These are phyloP conservation scores for Rhododendron henanense DNA, from an alignment of 148 eudicot genomes.

Conservation along the genomic window DNA sequence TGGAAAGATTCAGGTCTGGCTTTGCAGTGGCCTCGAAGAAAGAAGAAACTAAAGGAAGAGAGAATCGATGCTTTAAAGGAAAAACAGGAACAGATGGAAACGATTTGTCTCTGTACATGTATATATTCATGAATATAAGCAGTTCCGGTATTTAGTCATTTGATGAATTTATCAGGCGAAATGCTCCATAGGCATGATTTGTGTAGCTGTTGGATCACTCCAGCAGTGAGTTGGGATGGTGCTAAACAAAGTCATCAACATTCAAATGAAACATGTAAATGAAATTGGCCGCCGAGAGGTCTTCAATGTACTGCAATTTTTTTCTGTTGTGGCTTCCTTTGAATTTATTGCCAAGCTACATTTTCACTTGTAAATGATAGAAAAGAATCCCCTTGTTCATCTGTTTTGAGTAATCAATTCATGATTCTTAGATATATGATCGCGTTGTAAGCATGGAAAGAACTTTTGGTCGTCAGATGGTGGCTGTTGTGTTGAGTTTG, in stretches of 20 bases:
- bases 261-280: background rate
- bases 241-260: background rate
- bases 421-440: background rate
- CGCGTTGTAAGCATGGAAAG: background rate
- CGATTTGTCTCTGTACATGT: constrained; percentile 11
- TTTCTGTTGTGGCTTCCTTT: background rate
- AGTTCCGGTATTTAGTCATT: constrained; percentile 2
- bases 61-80: background rate
- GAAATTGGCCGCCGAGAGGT: background rate
- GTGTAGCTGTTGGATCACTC: background rate
- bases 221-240: background rate
- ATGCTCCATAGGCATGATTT: background rate
- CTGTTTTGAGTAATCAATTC: background rate
- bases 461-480: background rate
- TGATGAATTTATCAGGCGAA: background rate
- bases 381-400: background rate
- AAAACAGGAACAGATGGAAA: background rate
- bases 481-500: background rate
- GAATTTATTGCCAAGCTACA: background rate
- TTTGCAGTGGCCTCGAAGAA: constrained; percentile 6
- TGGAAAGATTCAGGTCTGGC: background rate
- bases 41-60: constrained; percentile 9
- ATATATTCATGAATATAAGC: constrained; percentile 4
- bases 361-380: background rate
- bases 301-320: background rate